These are phyloP conservation scores for Phaeosphaeriaceae sp. DNA, from an alignment of 2,329 filamentous ascomycete species.

Conservation along the genomic window DNA sequence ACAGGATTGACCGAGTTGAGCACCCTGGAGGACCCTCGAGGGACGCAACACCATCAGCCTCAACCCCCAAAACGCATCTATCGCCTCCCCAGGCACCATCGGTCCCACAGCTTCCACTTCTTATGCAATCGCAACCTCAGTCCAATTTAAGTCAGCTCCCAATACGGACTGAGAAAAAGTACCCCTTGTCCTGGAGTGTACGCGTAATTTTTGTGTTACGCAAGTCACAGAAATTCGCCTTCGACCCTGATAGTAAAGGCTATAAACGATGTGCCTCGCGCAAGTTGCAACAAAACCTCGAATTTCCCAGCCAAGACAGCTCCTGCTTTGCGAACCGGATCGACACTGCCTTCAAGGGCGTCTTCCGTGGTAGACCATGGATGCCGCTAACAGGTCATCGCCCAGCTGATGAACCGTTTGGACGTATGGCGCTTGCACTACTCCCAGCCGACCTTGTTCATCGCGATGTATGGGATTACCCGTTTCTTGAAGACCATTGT, in stretches of 20 bases:
- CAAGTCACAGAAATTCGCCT: constrained; percentile 46
- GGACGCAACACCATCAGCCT: constrained; percentile 37
- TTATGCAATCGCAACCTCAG: constrained; percentile 38
- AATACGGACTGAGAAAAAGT: constrained; percentile 48
- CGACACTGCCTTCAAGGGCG: constrained; percentile 44
- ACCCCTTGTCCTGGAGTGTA: constrained; percentile 44
- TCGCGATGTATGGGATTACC: constrained; percentile 48
- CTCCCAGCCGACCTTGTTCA: constrained; percentile 43
- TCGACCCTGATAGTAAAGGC: constrained; percentile 47
- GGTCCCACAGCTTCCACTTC: constrained; percentile 35
- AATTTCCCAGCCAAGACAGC: constrained; percentile 46
- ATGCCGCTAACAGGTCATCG: constrained; percentile 49
- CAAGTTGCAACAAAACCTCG: constrained; percentile 47
- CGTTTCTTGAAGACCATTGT: constrained; percentile 50
- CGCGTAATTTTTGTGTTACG: constrained; percentile 48
- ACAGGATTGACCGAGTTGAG: constrained; percentile 46
- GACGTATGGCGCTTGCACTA: constrained; percentile 46
- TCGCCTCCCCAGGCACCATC: constrained; percentile 33
- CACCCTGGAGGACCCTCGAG: constrained; percentile 28
- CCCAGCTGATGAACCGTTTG: constrained; percentile 47
- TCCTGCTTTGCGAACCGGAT: constrained; percentile 45
- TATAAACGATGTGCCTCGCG: constrained; percentile 48
- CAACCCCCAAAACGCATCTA: constrained; percentile 33
- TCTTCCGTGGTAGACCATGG: constrained; percentile 48
- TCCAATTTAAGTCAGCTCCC: constrained; percentile 41